These are phyloP conservation scores for Podospora comata DNA, from an alignment of 495 filamentous ascomycete genomes.

Conservation along the genomic window DNA sequence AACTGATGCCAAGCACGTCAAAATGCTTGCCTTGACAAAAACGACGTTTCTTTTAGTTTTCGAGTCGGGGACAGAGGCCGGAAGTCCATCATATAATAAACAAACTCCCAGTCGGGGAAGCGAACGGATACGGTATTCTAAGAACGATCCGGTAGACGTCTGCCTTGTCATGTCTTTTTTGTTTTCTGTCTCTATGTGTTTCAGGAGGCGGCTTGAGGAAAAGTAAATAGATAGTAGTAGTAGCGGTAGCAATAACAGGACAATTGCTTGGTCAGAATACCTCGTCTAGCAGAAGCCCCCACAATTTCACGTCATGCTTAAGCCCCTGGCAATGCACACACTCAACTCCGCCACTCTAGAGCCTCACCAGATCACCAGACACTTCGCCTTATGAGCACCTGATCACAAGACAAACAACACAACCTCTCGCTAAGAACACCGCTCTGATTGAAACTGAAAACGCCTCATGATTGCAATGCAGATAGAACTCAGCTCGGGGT, in stretches of 20 bases:
- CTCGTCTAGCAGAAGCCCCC: neutral
- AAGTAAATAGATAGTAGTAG: conserved; percentile 19
- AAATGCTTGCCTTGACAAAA: conserved; percentile 13
- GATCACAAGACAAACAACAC: neutral
- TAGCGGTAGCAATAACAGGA: neutral
- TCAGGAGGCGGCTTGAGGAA: conserved; percentile 11
- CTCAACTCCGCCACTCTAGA: neutral
- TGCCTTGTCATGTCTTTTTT: conserved; percentile 3
- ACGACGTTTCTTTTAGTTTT: conserved; percentile 30
- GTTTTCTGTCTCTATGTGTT: conserved; percentile 12
- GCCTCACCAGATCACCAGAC: neutral
- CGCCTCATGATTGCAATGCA: neutral
- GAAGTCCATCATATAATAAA: neutral
- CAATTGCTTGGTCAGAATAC: neutral
- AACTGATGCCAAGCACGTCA: conserved; percentile 32
- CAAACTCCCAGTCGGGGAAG: neutral
- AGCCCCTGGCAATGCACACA: neutral
- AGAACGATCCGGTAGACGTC: neutral
- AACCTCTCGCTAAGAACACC: neutral
- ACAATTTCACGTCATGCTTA: neutral
- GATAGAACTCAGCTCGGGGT: neutral
- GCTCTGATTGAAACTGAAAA: neutral
- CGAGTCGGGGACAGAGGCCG: conserved; percentile 28
- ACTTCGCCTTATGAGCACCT: neutral
- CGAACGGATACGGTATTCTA: neutral